Percentiles rank a stretch among this genome's conserved stretches.
Conservation (phyloP, 495 filamentous ascomycete species). For the Aspergillus ellipticus region DNA sequence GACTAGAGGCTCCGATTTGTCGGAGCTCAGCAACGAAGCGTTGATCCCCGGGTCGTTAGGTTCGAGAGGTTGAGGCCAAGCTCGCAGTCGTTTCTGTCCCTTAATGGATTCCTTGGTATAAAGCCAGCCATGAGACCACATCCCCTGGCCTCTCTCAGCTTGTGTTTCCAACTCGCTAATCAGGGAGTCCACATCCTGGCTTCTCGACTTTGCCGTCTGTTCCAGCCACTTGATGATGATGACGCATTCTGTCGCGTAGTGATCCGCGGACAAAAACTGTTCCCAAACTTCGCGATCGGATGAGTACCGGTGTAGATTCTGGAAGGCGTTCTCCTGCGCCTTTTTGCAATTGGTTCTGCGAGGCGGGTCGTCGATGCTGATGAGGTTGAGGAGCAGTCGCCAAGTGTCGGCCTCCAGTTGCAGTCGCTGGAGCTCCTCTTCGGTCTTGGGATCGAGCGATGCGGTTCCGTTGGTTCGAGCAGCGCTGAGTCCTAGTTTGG, state of each 20-base stretch:
- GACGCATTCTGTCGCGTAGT: slow-evolving; percentile 69
- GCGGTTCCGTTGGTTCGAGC: slow-evolving; percentile 30
- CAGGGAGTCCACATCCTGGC: slow-evolving; percentile 68
- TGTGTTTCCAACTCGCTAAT: slow-evolving; percentile 62
- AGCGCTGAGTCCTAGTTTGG: slow-evolving; percentile 28
- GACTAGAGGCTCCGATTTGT: slow-evolving; percentile 61
- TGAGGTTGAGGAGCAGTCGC: slow-evolving; percentile 69
- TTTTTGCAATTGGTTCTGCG: slow-evolving; percentile 31
- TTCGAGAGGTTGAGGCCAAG: slow-evolving; percentile 61
- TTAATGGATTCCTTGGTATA: slow-evolving; percentile 89
- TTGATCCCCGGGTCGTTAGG: slow-evolving; percentile 54
- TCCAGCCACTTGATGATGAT: slow-evolving; percentile 82
- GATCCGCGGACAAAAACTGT: slow-evolving; percentile 59
- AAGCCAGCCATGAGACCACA: slow-evolving; percentile 84
- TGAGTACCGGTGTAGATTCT: slow-evolving; percentile 54
- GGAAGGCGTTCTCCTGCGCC: slow-evolving; percentile 37
- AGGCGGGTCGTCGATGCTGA: slow-evolving; percentile 48
- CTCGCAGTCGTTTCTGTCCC: slow-evolving; percentile 71
- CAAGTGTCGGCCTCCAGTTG: slow-evolving; percentile 80
- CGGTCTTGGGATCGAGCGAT: slow-evolving; percentile 29
- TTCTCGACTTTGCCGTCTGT: slow-evolving; percentile 57
- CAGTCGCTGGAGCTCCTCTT: slow-evolving; percentile 61
- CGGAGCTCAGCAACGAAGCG: slow-evolving; percentile 51
- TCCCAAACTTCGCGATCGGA: slow-evolving; percentile 61
- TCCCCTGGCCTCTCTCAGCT: slow-evolving; percentile 59